Evolutionary conservation across 495 filamentous ascomycete species (phyloP).

Genomic region (Tuber aestivum): DNA sequence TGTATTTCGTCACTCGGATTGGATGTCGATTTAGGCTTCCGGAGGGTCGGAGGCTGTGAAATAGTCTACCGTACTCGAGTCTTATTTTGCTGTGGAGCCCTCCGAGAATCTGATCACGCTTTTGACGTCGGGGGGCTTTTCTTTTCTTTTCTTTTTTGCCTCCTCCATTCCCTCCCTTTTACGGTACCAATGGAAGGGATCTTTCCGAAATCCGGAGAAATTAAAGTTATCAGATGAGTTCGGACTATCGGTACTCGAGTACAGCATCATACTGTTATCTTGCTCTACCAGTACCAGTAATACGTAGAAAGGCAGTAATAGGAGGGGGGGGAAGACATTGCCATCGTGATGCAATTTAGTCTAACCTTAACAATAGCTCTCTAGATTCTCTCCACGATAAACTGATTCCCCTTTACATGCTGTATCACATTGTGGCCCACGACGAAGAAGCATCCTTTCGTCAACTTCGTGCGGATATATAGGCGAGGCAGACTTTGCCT

Average conservation of each 20-base stretch:
- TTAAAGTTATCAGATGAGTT: background rate
- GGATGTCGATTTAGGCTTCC: slow-evolving; percentile 17
- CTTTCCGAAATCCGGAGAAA: background rate
- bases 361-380: background rate
- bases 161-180: background rate
- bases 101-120: slow-evolving; percentile 10
- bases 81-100: slow-evolving; percentile 1
- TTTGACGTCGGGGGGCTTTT: background rate
- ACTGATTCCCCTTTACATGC: background rate
- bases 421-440: background rate
- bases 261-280: background rate
- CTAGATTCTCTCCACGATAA: background rate
- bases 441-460: background rate
- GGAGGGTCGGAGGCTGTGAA: background rate
- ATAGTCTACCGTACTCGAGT: background rate
- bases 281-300: background rate
- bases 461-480: slow-evolving; percentile 11
- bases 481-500: slow-evolving; percentile 2
- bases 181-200: background rate
- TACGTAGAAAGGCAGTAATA: background rate
- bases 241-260: background rate
- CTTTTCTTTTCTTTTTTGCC: background rate
- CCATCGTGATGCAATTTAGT: background rate
- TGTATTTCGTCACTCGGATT: background rate
- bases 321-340: background rate